phyloP scores from a whole-genome alignment of 2,329 filamentous ascomycete species.

The Endoconidiophora polonica region DNA sequence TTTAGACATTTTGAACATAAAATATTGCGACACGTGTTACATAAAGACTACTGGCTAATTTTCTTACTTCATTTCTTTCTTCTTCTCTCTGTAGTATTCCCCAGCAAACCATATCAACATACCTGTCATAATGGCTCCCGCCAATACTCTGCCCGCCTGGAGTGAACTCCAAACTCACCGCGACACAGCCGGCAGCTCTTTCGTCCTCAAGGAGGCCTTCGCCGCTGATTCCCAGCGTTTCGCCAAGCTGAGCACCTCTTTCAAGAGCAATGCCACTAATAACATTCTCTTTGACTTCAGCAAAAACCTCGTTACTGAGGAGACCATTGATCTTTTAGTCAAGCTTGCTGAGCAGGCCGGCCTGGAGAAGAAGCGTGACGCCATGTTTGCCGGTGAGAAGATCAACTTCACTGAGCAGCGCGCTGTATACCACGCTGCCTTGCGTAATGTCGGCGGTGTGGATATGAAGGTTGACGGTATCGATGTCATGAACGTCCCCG shows the following conservation, averaged over 20 bases:
- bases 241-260: slow-evolving; percentile 74
- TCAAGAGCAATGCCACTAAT: slow-evolving; percentile 63
- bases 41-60: too few relatives aligned
- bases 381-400: slow-evolving; percentile 93
- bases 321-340: slow-evolving; percentile 72
- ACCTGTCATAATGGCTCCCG: slow-evolving; percentile 50
- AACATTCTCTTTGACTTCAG: slow-evolving; percentile 97
- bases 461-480: slow-evolving; percentile 72
- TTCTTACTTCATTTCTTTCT: neutral
- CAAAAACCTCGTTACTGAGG: slow-evolving; percentile 95
- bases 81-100: neutral
- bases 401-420: slow-evolving; percentile 99
- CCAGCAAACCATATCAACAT: neutral
- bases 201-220: slow-evolving; percentile 88
- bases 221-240: slow-evolving; percentile 76
- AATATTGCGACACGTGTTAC: neutral
- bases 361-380: slow-evolving; percentile 84
- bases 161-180: slow-evolving; percentile 81
- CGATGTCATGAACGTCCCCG: slow-evolving; percentile 79
- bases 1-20: neutral
- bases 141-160: slow-evolving; percentile 76
- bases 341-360: slow-evolving; percentile 84
- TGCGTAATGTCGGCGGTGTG: slow-evolving; percentile 78
- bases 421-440: slow-evolving; percentile 86
- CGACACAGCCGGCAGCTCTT: slow-evolving; percentile 68